These are phyloP conservation scores for Globisporangium spinosum DNA, from an alignment of 352 stramenopile genomes.

Conservation along the genomic window DNA sequence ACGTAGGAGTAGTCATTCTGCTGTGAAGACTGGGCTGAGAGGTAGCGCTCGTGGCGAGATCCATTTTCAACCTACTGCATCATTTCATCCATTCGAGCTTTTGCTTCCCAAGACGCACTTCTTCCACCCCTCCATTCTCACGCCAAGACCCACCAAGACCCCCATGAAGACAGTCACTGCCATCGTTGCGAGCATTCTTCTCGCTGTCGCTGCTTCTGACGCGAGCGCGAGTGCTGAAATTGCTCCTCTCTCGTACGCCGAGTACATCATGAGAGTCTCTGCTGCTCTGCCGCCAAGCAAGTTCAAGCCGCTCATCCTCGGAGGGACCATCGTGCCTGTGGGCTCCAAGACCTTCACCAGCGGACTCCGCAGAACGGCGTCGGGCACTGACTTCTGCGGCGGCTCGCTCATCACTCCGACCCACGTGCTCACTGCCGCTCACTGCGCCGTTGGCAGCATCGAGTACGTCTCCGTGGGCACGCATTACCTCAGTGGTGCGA, in stretches of 20 bases:
- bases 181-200: background rate
- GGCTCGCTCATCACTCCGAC: constrained; percentile 61
- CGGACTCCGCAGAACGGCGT: constrained; percentile 31
- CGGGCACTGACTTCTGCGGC: constrained; percentile 44
- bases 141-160: background rate
- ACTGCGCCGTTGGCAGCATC: constrained; percentile 40
- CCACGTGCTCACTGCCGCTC: constrained; percentile 58
- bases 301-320: constrained; percentile 39
- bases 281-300: constrained; percentile 5
- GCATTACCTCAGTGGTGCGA: constrained; percentile 40
- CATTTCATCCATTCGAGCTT: background rate
- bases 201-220: background rate
- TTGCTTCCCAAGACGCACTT: background rate
- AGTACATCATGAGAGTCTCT: constrained; percentile 6
- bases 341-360: constrained; percentile 51
- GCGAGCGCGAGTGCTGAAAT: background rate
- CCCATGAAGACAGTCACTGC: background rate
- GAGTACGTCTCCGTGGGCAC: constrained; percentile 53
- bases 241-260: constrained; percentile 5
- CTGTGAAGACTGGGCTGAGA: too few species aligned
- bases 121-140: background rate
- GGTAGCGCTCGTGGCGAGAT: background rate
- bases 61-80: background rate
- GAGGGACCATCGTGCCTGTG: constrained; percentile 32
- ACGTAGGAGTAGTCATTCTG: too few species aligned